Conservation (phyloP, 108 stramenopile genomes). For the Hondaea fermentalgiana region DNA sequence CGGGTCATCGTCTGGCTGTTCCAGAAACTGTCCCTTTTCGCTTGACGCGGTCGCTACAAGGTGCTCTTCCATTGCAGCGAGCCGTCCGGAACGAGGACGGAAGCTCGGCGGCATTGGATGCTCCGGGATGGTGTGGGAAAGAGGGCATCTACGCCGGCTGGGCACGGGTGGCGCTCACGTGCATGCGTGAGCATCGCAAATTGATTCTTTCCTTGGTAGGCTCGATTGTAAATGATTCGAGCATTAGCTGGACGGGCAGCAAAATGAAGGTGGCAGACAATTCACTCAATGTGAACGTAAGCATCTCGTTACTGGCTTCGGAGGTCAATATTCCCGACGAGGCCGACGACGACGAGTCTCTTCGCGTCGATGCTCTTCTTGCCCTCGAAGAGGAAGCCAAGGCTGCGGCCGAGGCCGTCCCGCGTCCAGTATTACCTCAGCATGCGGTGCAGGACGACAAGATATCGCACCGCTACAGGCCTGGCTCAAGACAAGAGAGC, state of each 20-base stretch:
- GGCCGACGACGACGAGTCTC: not conserved
- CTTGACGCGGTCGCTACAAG: not conserved
- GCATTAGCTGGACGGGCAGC: not conserved
- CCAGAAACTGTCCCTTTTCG: conserved; percentile 29
- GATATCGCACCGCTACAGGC: no score
- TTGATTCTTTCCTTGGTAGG: not conserved
- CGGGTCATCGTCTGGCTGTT: not conserved
- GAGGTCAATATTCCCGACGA: not conserved
- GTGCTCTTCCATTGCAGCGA: not conserved
- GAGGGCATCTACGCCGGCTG: not conserved
- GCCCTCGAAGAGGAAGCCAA: not conserved
- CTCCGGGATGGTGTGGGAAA: not conserved
- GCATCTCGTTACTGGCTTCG: not conserved
- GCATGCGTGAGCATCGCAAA: not conserved
- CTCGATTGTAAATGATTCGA: not conserved
- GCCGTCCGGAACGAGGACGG: not conserved
- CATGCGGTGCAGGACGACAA: no score
- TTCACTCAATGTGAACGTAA: not conserved
- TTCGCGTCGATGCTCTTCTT: not conserved
- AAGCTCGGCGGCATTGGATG: not conserved
- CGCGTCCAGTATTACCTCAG: not conserved
- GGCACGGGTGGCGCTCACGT: not conserved
- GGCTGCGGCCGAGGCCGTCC: not conserved
- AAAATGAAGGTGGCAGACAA: not conserved
- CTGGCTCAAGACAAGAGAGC: no score